These are phyloP conservation scores for Chlamydomonas incerta DNA, from an alignment of 139 green algal genomes.

Conservation along the genomic window DNA sequence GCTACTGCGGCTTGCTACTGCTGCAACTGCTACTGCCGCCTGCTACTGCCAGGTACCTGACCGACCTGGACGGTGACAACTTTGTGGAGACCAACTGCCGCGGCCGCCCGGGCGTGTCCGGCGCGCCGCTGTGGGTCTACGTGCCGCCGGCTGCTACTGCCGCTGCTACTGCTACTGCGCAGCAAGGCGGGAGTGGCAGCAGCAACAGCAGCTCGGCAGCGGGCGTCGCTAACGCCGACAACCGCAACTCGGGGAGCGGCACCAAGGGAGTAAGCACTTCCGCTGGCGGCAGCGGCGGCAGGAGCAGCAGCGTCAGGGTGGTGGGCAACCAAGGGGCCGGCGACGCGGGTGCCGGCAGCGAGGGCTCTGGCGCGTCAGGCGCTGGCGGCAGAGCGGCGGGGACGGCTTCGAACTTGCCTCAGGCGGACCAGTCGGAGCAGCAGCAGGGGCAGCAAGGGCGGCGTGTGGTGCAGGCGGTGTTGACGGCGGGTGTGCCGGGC, in stretches of 20 bases:
- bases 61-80: conserved; percentile 2
- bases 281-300: not conserved
- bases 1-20: no score
- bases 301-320: no score
- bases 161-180: not conserved
- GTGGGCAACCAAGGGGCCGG: no score
- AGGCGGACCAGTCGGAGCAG: no score
- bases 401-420: no score
- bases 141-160: not conserved
- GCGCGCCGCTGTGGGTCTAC: conserved; percentile 26
- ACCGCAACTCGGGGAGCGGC: no score
- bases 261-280: no score
- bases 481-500: conserved; percentile 18
- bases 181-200: not conserved
- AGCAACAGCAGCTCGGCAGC: not conserved
- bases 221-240: no score
- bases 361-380: no score
- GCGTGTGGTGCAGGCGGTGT: conserved; percentile 15
- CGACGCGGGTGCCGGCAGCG: no score
- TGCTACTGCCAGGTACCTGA: not conserved
- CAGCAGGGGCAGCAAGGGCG: not conserved
- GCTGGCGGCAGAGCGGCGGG: no score
- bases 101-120: conserved; percentile 6
- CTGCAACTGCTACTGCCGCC: not conserved
- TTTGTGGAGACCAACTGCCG: conserved; percentile 24